phyloP scores from a whole-genome alignment of 2,329 filamentous ascomycete genomes.

The Fusarium graminum region DNA sequence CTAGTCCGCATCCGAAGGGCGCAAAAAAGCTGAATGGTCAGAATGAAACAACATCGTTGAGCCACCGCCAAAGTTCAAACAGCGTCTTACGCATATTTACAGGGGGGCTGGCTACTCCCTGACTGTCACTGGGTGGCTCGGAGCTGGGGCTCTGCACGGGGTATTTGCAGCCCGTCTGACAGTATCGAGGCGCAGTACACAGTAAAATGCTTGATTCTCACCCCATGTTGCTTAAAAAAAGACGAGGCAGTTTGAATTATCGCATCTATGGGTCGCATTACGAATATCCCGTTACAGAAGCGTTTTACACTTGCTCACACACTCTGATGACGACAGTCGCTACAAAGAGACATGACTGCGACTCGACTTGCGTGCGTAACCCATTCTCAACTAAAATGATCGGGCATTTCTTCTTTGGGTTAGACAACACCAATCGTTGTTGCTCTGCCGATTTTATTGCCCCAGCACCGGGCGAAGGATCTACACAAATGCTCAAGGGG shows the following conservation, averaged over 20 bases:
- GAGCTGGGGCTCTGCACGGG: background rate
- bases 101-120: background rate
- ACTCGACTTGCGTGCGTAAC: background rate
- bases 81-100: too few relatives aligned
- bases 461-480: too few relatives aligned
- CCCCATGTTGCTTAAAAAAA: too few relatives aligned
- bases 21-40: conserved; percentile 27
- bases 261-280: too few relatives aligned
- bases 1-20: conserved; percentile 6
- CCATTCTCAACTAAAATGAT: background rate
- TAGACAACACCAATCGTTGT: background rate
- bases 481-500: too few relatives aligned
- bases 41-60: conserved; percentile 13
- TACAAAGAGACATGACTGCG: background rate
- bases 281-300: conserved; percentile 9
- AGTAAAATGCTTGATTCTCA: conserved; percentile 1
- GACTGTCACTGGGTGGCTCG: background rate
- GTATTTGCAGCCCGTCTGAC: background rate
- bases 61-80: conserved; percentile 2
- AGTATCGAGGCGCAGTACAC: conserved; percentile 3
- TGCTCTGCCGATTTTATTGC: background rate
- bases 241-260: too few relatives aligned
- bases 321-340: conserved; percentile 17
- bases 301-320: conserved; percentile 3
- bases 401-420: conserved; percentile 18